Evolutionary conservation across 2,329 filamentous ascomycete genomes (phyloP), one percentile per base, ranked within the genome.

Genomic region (Pseudopyrenochaeta lycopersici): DNA sequence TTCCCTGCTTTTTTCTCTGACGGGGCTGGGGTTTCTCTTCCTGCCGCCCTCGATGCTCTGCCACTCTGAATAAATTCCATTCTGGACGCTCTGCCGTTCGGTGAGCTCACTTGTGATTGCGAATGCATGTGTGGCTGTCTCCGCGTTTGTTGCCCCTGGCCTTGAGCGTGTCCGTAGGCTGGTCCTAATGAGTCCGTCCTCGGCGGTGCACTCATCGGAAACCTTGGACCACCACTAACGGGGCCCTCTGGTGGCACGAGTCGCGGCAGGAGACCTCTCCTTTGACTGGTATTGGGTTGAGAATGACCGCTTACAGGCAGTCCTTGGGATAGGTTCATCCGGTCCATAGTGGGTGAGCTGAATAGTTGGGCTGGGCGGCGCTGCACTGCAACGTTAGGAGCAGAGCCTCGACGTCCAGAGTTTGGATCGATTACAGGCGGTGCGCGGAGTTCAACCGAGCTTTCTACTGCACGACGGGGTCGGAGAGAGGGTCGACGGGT

Each of bases 341-440:
- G 46, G 20, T 59, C 60, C 10, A 36, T 38, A 4, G 33, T 15
- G 1, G 52, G 40, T 11, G 32, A 39, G 10, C 46, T 44, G 10
- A 39, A 20, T 23, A 46, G 43, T 18, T 56, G 44, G 1, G 58
- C 33, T 1, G 56, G 60, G 3, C 62, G 64, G 15, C 62, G 55
- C 33, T 55, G 58, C 1, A 55, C 45, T 2, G 42, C 41, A 11
- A 60, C 49, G 17, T 60, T 60, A 1, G 70, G 68, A 3, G 62
- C 68, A 7, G 66, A 72, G n/a, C 63, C 70, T 20, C 67, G 55
- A 10, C 68, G 67, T 2, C 56, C 56, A 1, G 46, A 44, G 2
- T 49, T 43, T 1, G 57, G 49, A 30, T 62, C 52, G 27, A 64
- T 23, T 5, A 63, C 12, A 0, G 70, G 67, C 3, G 68, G 62